phyloP scores from a whole-genome alignment of 1,139 yeast species.

The Saccharomyces hybrid region DNA sequence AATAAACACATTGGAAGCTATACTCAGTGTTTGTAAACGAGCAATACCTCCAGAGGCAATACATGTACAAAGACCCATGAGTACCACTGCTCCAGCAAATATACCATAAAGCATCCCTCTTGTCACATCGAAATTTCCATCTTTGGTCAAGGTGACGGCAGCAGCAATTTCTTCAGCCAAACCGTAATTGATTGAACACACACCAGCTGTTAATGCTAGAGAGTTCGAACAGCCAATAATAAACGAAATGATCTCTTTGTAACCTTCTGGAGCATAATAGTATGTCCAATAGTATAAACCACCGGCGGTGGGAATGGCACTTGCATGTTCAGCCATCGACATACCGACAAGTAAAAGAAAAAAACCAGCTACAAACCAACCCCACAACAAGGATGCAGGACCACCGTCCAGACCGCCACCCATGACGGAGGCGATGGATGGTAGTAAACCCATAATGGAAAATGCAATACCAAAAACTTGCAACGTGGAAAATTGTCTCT shows the following conservation, averaged over 20 bases:
- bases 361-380: slow-evolving; percentile 57
- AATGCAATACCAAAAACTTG: slow-evolving; percentile 48
- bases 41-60: slow-evolving; percentile 48
- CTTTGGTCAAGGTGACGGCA: slow-evolving; percentile 41
- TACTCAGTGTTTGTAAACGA: slow-evolving; percentile 52
- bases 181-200: slow-evolving; percentile 54
- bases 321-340: slow-evolving; percentile 59
- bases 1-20: slow-evolving; percentile 46
- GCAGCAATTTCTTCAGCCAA: slow-evolving; percentile 48
- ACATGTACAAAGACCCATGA: slow-evolving; percentile 43
- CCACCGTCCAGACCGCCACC: slow-evolving; percentile 42
- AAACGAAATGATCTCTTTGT: slow-evolving; percentile 42
- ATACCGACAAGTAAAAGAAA: slow-evolving; percentile 53
- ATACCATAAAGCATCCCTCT: slow-evolving; percentile 47
- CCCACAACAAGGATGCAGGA: slow-evolving; percentile 58
- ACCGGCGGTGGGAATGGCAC: slow-evolving; percentile 68
- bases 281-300: slow-evolving; percentile 60
- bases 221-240: slow-evolving; percentile 55
- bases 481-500: slow-evolving; percentile 40
- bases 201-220: slow-evolving; percentile 49
- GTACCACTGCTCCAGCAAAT: slow-evolving; percentile 44
- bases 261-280: slow-evolving; percentile 45
- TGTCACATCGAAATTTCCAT: slow-evolving; percentile 43
- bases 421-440: slow-evolving; percentile 39
- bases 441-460: slow-evolving; percentile 47